These are phyloP conservation scores for Plasmodium gallinaceum DNA, from an alignment of 169 alveolate species.

Conservation along the genomic window DNA sequence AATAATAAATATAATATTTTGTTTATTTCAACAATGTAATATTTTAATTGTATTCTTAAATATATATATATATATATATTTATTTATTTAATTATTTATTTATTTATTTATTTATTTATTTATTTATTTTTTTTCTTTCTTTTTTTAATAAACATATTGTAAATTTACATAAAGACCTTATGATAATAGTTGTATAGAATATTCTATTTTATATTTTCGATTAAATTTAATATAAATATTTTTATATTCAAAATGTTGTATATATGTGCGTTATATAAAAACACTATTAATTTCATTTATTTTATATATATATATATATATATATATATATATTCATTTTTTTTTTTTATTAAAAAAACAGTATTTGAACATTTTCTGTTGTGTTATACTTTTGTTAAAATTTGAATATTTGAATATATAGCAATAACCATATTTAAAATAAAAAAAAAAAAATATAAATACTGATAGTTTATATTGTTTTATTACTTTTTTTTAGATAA, in stretches of 20 bases:
- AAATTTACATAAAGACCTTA: background rate
- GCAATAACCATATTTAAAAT: background rate
- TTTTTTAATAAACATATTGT: background rate
- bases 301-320: slow-evolving; percentile 6
- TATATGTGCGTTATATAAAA: background rate
- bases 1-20: background rate
- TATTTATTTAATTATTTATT: background rate
- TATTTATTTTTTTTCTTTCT: background rate
- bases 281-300: background rate
- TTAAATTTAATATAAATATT: too few relatives aligned
- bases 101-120: background rate
- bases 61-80: background rate
- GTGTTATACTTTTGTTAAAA: slow-evolving; percentile 9
- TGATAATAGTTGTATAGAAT: background rate
- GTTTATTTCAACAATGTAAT: background rate
- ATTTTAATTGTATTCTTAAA: background rate
- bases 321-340: slow-evolving; percentile 3
- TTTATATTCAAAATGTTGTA: background rate
- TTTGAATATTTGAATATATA: slow-evolving; percentile 4
- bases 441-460: background rate
- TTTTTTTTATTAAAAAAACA: background rate
- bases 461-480: background rate
- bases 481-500: background rate
- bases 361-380: background rate
- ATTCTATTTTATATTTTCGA: background rate